Conservation (phyloP, 2,329 filamentous ascomycete species). For the Fusarium papillatum region DNA sequence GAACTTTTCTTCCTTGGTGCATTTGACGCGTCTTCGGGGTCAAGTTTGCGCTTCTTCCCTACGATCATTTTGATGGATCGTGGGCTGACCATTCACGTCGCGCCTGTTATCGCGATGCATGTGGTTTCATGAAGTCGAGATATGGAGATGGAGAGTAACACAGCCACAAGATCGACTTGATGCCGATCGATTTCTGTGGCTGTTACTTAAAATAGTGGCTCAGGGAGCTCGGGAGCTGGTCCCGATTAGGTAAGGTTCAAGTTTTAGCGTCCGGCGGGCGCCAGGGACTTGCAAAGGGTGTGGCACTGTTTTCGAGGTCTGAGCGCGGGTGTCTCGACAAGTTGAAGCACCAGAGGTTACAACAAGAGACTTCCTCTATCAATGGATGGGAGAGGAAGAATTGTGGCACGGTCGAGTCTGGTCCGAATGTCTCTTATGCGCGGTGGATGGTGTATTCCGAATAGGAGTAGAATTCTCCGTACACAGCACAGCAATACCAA, state of each 20-base stretch:
- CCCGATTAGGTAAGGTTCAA: not conserved
- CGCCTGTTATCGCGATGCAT: slow-evolving; percentile 11
- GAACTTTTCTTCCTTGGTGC: slow-evolving; percentile 23
- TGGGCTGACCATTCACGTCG: slow-evolving; percentile 16
- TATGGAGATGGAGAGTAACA: slow-evolving; percentile 3
- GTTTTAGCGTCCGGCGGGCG: slow-evolving; percentile 8
- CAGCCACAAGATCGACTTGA: slow-evolving; percentile 7
- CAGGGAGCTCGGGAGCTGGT: slow-evolving; percentile 1
- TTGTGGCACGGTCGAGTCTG: not conserved
- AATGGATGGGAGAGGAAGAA: slow-evolving; percentile 5
- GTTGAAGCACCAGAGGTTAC: slow-evolving; percentile 18
- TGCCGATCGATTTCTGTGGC: slow-evolving; percentile 20
- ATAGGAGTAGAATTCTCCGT: not conserved
- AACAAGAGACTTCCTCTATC: slow-evolving; percentile 2
- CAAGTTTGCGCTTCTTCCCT: slow-evolving; percentile 45
- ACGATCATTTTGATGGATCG: slow-evolving; percentile 38
- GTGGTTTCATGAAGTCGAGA: not conserved
- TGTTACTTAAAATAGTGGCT: slow-evolving; percentile 21
- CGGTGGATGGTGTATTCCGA: not conserved
- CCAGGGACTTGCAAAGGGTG: slow-evolving; percentile 23
- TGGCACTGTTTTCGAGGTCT: slow-evolving; percentile 27
- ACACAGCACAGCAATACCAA: not conserved
- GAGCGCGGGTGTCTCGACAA: slow-evolving; percentile 10
- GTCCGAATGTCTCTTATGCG: not conserved
- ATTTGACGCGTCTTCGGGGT: slow-evolving; percentile 39